Base-by-base conservation (phyloP, 495 filamentous ascomycete species). In the Penicillium lividum region DNA sequence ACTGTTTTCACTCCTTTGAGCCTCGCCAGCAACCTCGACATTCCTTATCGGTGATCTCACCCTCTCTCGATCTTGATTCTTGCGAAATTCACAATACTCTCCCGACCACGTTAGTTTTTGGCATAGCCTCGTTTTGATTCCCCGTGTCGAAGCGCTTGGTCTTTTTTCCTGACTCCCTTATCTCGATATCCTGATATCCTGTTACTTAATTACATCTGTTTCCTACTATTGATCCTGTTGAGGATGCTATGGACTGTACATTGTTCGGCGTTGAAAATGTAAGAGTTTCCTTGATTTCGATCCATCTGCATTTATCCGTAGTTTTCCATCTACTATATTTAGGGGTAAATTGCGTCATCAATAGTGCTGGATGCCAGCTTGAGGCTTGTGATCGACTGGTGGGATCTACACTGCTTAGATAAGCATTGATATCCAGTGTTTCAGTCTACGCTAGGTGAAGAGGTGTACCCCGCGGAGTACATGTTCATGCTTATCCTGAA, bases 1-100 rank as follows among this genome's bases (percentile, higher is more conserved):
- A 61, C 55, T 48, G 58, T n/a, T 29, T 62, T 53, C 60, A 60
- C 60, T 69, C 64, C 43, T 56, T 66, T 61, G 52, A 63, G 62
- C 67, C 57, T 58, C 33, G 44, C 16, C 56, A 44, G 56, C 64
- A 64, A 64, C 61, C 61, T 58, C 16, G 53, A 67, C 64, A 69
- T 40, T 69, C 64, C 52, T 62, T 64, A 38, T 22, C 30, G 8
- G 51, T 51, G 51, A 62, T 58, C 56, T 25, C 36, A 47, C 48
- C 51, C 16, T 22, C n/a, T 47, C 40, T 45, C n/a, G 36, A 31
- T 57, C 38, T 62, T 40, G 38, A 52, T 60, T 54, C 54, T 61
- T 57, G 31, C 33, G 49, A 47, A 42, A 54, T 56, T 43, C 51
- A 29, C 27, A 53, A 50, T 45, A 58, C 43, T 42, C 51, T 47